Conservation (phyloP, 2,329 filamentous ascomycete genomes). For the Coleophoma cylindrospora region DNA sequence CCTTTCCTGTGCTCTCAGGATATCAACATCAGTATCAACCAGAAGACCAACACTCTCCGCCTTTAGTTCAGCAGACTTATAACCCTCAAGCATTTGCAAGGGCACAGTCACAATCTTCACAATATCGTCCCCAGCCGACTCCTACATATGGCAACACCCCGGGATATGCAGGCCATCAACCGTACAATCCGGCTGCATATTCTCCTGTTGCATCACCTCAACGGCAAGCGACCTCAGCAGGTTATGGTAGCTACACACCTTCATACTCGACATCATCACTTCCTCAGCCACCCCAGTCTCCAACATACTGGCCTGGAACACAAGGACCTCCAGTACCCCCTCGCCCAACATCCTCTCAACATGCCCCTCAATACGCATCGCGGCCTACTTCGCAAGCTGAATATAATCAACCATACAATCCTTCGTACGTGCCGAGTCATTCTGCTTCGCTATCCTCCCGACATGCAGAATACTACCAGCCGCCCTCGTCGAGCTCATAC, state of each 20-base stretch:
- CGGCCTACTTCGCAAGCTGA: slow-evolving; percentile 14
- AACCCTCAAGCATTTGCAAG: slow-evolving; percentile 58
- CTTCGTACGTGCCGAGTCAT: slow-evolving; percentile 17
- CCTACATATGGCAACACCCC: slow-evolving; percentile 47
- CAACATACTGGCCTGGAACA: slow-evolving; percentile 19
- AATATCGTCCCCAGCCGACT: slow-evolving; percentile 38
- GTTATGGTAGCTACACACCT: slow-evolving; percentile 45
- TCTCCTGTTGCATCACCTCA: slow-evolving; percentile 45
- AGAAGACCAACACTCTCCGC: slow-evolving; percentile 20
- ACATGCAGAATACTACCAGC: slow-evolving; percentile 17
- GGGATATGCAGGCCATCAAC: slow-evolving; percentile 42
- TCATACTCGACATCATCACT: slow-evolving; percentile 22
- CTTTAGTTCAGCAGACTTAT: slow-evolving; percentile 42
- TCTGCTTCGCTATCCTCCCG: slow-evolving; percentile 18
- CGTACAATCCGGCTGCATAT: slow-evolving; percentile 62
- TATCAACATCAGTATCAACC: slow-evolving; percentile 48
- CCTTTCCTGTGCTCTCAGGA: slow-evolving; percentile 29
- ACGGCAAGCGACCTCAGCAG: slow-evolving; percentile 50
- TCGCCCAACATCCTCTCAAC: slow-evolving; percentile 12
- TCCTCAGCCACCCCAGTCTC: slow-evolving; percentile 37
- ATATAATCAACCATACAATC: slow-evolving; percentile 21
- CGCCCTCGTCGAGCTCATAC: slow-evolving; percentile 15
- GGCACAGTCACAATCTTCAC: slow-evolving; percentile 29
- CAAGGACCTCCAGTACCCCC: slow-evolving; percentile 15
- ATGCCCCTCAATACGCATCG: slow-evolving; percentile 13